Evolutionary conservation across 2,329 filamentous ascomycete genomes (phyloP).

Genomic region (Trichoderma aggressivum): DNA sequence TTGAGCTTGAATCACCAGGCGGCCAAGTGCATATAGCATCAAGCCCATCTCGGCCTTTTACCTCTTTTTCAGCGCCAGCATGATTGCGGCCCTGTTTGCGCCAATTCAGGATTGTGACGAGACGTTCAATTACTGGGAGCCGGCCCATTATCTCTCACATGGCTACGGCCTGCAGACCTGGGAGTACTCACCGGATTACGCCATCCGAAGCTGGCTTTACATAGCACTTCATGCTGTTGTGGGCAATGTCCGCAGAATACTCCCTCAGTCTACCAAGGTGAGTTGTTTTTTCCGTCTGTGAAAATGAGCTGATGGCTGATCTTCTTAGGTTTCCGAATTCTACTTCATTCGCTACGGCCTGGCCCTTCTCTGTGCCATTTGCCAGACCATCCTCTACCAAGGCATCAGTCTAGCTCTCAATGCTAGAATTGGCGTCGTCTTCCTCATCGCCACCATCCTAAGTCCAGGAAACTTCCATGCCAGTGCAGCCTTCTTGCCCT

Average conservation of each 20-base stretch:
- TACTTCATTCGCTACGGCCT: conserved; percentile 78
- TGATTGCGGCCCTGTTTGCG: conserved; percentile 74
- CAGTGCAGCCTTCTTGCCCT: conserved; percentile 81
- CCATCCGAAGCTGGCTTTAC: conserved; percentile 95
- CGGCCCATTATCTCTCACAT: conserved; percentile 88
- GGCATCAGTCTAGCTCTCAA: conserved; percentile 74
- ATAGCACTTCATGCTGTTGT: conserved; percentile 72
- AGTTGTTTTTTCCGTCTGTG: background rate
- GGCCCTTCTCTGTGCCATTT: conserved; percentile 72
- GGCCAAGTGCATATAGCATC: conserved; percentile 58
- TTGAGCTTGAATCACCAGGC: conserved; percentile 31
- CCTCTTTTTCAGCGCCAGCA: conserved; percentile 69
- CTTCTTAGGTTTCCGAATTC: conserved; percentile 64
- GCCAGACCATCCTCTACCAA: conserved; percentile 78
- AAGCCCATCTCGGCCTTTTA: conserved; percentile 76
- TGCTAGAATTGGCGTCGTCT: conserved; percentile 79
- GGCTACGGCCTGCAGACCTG: conserved; percentile 94
- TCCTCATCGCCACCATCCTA: conserved; percentile 70
- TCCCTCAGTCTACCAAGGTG: conserved; percentile 60
- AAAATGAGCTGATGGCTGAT: background rate
- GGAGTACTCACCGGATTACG: conserved; percentile 95
- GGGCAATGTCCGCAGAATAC: conserved; percentile 62
- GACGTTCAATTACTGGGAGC: conserved; percentile 99
- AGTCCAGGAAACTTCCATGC: conserved; percentile 94
- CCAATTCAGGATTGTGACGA: conserved; percentile 98